Evolutionary conservation across 768 basidiomycete species (phyloP), one percentile per base, ranked within the genome.

Genomic region (Boletus edulis): DNA sequence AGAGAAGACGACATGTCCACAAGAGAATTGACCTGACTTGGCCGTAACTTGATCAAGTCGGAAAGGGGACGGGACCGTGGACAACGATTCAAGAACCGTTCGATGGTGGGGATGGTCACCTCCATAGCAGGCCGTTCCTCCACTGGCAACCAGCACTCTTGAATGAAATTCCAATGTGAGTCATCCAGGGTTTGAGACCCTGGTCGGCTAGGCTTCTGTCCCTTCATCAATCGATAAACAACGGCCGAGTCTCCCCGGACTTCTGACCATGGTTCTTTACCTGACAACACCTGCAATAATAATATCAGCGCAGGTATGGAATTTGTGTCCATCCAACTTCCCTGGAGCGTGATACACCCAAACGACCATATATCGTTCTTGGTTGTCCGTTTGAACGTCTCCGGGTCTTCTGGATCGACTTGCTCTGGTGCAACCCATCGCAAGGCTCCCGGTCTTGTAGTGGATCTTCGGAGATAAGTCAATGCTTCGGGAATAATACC

Each of bases 301-400:
- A 22, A 9, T 4, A 3, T 51, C 13, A 35, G 48, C 18, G 20
- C 3, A 17, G 1, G 0, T 9, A 8, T 3, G 7, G 0, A 2
- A 3, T 22, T 14, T 3, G 4, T 22, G 7, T 3, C 0, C 0
- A 71, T 32, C 0, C 0, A 4, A 44, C 56, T 8, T 75, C 1
- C 63, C 56, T 65, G 63, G 7, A 65, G 63, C 10, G 34, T 32
- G 10, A 78, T 67, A 57, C 75, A 76, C 10, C 63, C 63, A 24
- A 61, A 65, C 0, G 63, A 65, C 27, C 55, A 64, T n/a, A 64
- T 49, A 18, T 64, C 62, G 7, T 3, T 31, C 38, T 3, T 70
- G 35, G 35, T 37, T 12, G 35, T 37, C 35, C 13, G 35, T 4
- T 27, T 27, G 7, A 1, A 27, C 27, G 7, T 1, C 24, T 27